Evolutionary conservation across 2,329 filamentous ascomycete species (phyloP).

Genomic region (Thermoascus crustaceus): DNA sequence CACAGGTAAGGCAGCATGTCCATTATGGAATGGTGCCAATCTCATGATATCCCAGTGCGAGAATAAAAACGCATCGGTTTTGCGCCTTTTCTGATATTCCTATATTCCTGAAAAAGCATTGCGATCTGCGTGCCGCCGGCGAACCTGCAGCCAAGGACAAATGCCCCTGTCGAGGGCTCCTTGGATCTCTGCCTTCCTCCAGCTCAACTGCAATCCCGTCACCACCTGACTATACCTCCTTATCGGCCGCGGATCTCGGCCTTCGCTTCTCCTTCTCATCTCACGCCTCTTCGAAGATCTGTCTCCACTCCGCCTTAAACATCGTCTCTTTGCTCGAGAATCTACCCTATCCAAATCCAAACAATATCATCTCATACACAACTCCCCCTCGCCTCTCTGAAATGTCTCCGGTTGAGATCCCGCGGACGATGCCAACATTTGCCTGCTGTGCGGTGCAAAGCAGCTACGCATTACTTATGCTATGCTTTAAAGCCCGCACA

Average conservation of each 20-base stretch:
- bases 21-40: not conserved
- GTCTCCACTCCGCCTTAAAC: slow-evolving; percentile 19
- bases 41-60: slow-evolving; percentile 12
- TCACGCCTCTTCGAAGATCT: slow-evolving; percentile 19
- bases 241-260: slow-evolving; percentile 3
- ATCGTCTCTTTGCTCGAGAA: slow-evolving; percentile 19
- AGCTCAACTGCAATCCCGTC: not conserved
- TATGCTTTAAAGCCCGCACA: slow-evolving; percentile 33
- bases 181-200: not conserved
- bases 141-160: slow-evolving; percentile 1
- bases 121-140: slow-evolving; percentile 12
- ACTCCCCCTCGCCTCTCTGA: slow-evolving; percentile 5
- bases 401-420: slow-evolving; percentile 14
- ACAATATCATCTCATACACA: slow-evolving; percentile 5
- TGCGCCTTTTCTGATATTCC: slow-evolving; percentile 22
- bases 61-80: slow-evolving; percentile 22
- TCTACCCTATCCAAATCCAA: slow-evolving; percentile 16
- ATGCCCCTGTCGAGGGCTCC: not conserved
- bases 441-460: slow-evolving; percentile 41
- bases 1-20: slow-evolving; percentile 9
- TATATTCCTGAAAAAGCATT: slow-evolving; percentile 16
- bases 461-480: slow-evolving; percentile 41
- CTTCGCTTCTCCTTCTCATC: slow-evolving; percentile 15
- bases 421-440: slow-evolving; percentile 40
- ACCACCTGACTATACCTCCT: slow-evolving; percentile 3